Percentiles rank a stretch among this genome's conserved stretches.
These are phyloP conservation scores for Ophiobolus disseminans DNA, from an alignment of 2,329 filamentous ascomycete genomes.

Conservation along the genomic window DNA sequence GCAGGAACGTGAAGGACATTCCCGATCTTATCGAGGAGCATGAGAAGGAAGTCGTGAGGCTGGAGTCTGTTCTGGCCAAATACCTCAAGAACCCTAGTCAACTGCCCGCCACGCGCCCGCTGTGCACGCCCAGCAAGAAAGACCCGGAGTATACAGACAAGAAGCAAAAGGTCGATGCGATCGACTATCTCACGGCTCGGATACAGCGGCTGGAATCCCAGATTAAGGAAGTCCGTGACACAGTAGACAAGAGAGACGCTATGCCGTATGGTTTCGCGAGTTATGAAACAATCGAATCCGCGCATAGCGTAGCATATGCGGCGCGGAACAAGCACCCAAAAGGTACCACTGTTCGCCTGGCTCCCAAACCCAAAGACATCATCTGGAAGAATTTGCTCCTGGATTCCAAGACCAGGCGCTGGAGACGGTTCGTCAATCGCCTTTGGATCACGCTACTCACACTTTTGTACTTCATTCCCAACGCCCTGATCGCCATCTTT, in stretches of 20 bases:
- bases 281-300: constrained; percentile 85
- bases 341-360: constrained; percentile 77
- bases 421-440: constrained; percentile 78
- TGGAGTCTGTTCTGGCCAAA: constrained; percentile 84
- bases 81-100: constrained; percentile 88
- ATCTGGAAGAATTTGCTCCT: constrained; percentile 95
- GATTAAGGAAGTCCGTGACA: constrained; percentile 81
- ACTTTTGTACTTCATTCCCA: constrained; percentile 85
- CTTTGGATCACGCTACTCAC: constrained; percentile 85
- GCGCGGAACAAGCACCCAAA: constrained; percentile 81
- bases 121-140: constrained; percentile 80
- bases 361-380: constrained; percentile 86
- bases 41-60: constrained; percentile 76
- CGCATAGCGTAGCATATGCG: constrained; percentile 84
- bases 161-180: constrained; percentile 85
- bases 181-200: constrained; percentile 86
- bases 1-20: constrained; percentile 89
- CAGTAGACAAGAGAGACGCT: constrained; percentile 85
- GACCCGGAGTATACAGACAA: constrained; percentile 68
- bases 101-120: constrained; percentile 77
- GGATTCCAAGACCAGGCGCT: constrained; percentile 70
- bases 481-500: constrained; percentile 94
- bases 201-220: constrained; percentile 83
- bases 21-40: constrained; percentile 87
- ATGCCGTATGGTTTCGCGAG: constrained; percentile 95